Base-by-base conservation (phyloP, 495 filamentous ascomycete species). In the Penicilliopsis zonata region DNA sequence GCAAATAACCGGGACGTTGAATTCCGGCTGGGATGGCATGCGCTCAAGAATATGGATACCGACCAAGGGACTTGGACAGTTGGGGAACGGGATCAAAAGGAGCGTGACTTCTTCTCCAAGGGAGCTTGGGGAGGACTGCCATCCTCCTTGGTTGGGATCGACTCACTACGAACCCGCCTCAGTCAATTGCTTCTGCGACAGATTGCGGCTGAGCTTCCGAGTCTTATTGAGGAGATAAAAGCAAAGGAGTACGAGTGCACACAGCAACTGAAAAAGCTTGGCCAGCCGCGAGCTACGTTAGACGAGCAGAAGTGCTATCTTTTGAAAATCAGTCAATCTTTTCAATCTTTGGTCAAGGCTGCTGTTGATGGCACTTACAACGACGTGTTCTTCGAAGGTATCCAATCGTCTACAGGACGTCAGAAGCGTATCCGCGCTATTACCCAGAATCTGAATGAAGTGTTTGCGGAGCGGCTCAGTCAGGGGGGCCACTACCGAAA, bases 151-250 rank as follows among this genome's bases (percentile, higher is more conserved):
- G 37, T 71, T 2, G 74, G 80, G 1, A 59, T 81, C 10, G 50
- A 59, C 12, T 33, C 40, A 1, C 51, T 84, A 4, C 51, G 68
- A 23, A 32, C 30, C 0, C 57, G 70, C 6, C 54, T 84, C 1
- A 78, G 74, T 47, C 59, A 57, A 1, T 42, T 82, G 2, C 59
- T 84, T 0, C 50, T 70, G 1, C 40, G 41, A 0, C 73, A 80
- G 18, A 77, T 83, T 29, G 47, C 54, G 0, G 19, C 39, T 1
- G 64, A 78, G 33, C 62, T 84, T 2, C 78, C 76, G 0, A 61
- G 52, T 9, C 36, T 86, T 14, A 57, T 77, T n/a, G 30, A 49
- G 1, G 75, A 82, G 18, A 72, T 81, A 7, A 45, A 70, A 15
- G 30, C 27, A 0, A 65, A 60, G 14, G 36, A 53, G 14, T 38